Percentiles rank a stretch among this genome's conserved stretches.
Evolutionary conservation across 345 rosid genomes (phyloP).

Genomic region (Acer campestre): DNA sequence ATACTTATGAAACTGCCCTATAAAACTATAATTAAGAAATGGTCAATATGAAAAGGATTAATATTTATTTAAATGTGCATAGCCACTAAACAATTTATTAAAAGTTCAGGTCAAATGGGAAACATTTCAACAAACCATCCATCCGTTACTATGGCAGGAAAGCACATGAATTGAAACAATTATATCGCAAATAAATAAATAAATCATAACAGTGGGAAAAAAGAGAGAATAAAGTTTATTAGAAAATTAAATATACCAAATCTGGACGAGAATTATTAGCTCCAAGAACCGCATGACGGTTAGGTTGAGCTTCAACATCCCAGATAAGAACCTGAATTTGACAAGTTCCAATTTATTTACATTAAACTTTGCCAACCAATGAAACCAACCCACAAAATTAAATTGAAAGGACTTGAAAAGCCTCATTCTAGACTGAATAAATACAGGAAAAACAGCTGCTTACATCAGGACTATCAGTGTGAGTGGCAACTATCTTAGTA

Average conservation of each 20-base stretch:
- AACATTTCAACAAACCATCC: not conserved
- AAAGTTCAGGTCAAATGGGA: not conserved
- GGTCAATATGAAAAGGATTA: not conserved
- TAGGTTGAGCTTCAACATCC: conserved; percentile 99
- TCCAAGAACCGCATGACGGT: conserved; percentile 97
- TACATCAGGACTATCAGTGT: conserved; percentile 99
- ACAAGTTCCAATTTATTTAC: conserved; percentile 14
- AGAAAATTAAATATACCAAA: conserved; percentile 51
- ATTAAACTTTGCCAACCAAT: conserved; percentile 10
- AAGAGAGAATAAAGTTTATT: not conserved
- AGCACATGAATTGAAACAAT: not conserved
- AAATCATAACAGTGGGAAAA: not conserved
- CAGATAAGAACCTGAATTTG: conserved; percentile 83
- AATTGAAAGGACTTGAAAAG: conserved; percentile 2
- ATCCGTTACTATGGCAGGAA: not conserved
- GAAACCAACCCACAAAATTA: not conserved
- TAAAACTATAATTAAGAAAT: not conserved
- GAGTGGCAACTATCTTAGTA: conserved; percentile 93
- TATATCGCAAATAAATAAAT: not conserved
- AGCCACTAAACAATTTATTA: not conserved
- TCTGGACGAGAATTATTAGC: conserved; percentile 93
- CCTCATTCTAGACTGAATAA: not conserved
- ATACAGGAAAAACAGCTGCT: conserved; percentile 18
- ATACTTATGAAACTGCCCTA: not conserved
- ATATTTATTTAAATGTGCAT: not conserved